A percentile compares a stretch with the other conserved stretches of the same genome.
These are phyloP conservation scores for Rhododendron molle DNA, from an alignment of 148 eudicot species.

Conservation along the genomic window DNA sequence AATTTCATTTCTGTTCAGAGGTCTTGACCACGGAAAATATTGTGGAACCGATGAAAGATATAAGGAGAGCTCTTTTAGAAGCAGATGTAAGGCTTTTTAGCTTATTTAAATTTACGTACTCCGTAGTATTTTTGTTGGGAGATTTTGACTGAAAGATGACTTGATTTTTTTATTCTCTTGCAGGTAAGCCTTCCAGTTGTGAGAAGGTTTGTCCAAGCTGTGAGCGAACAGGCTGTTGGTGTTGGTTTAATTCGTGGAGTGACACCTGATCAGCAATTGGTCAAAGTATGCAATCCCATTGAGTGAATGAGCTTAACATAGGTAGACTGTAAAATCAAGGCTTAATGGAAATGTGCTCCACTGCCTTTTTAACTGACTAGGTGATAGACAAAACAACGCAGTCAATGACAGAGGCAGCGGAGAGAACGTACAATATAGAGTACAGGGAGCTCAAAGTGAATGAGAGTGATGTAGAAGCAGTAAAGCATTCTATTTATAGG, in stretches of 20 bases:
- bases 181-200: conserved; percentile 99
- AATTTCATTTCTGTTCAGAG: conserved; percentile 40
- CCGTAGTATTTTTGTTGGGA: background rate
- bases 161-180: conserved; percentile 13
- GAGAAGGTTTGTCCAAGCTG: conserved; percentile 91
- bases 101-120: background rate
- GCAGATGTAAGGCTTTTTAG: conserved; percentile 69
- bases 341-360: background rate
- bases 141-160: background rate
- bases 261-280: conserved; percentile 94
- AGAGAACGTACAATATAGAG: background rate
- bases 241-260: conserved; percentile 81
- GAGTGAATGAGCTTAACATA: background rate
- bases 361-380: background rate
- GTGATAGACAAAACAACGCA: background rate
- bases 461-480: background rate
- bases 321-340: background rate
- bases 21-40: conserved; percentile 92
- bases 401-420: background rate
- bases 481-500: background rate
- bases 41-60: conserved; percentile 95
- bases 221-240: conserved; percentile 90
- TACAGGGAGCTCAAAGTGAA: background rate
- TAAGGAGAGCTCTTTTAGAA: conserved; percentile 92
- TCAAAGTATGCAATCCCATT: conserved; percentile 58